A percentile compares a stretch with the other conserved stretches of the same genome.
Evolutionary conservation across 805 yeast species (phyloP).

Genomic region (Starmera amethionina): DNA sequence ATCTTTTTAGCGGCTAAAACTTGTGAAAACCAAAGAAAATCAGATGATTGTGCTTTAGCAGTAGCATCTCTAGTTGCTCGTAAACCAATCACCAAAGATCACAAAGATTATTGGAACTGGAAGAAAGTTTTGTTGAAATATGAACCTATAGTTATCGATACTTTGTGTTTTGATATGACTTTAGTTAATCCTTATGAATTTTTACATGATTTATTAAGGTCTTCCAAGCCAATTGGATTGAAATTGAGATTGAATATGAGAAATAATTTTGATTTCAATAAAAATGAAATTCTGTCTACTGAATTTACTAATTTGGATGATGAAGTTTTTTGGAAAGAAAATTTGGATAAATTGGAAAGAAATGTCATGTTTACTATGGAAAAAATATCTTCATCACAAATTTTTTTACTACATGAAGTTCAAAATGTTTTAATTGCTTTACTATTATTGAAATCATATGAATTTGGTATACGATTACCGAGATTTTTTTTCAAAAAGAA

Average conservation of each 20-base stretch:
- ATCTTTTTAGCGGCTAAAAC: too few species aligned
- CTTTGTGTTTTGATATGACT: constrained; percentile 15
- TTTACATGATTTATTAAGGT: neutral
- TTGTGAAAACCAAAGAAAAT: too few species aligned
- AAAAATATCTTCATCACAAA: constrained; percentile 5
- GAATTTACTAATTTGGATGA: constrained; percentile 1
- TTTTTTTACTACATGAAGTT: constrained; percentile 8
- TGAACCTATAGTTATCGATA: constrained; percentile 15
- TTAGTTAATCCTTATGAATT: constrained; percentile 8
- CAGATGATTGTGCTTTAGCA: too few species aligned
- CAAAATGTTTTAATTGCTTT: constrained; percentile 4
- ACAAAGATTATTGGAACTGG: constrained; percentile 4
- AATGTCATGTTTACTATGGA: constrained; percentile 1
- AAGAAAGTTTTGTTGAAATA: constrained; percentile 8
- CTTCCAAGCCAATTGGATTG: neutral
- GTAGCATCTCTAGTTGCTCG: too few species aligned
- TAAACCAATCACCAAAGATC: too few species aligned
- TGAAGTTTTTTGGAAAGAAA: constrained; percentile 1
- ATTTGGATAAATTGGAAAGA: neutral
- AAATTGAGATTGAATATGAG: too few species aligned
- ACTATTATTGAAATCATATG: neutral
- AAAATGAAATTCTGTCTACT: too few species aligned
- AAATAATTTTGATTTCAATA: too few species aligned
- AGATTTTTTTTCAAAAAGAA: constrained; percentile 6
- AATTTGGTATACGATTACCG: constrained; percentile 3